Evolutionary conservation across 1,284 basidiomycete genomes (phyloP).

Genomic region (Xanthoconium separans): DNA sequence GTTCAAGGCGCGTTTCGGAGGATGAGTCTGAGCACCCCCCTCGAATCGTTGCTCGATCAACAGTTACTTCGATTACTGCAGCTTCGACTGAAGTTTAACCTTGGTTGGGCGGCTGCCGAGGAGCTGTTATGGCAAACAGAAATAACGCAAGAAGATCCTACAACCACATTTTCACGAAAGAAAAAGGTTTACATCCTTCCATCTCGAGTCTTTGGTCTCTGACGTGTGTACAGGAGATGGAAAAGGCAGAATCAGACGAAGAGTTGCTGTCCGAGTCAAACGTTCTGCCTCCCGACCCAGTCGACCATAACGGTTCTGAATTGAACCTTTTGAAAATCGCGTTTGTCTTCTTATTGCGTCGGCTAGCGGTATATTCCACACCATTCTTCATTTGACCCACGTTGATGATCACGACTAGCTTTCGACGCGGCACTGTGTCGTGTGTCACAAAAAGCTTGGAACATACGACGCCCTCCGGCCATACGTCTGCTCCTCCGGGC

Average conservation of each 20-base stretch:
- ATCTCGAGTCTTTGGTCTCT: background rate
- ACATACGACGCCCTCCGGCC: slow-evolving; percentile 61
- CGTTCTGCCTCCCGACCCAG: slow-evolving; percentile 53
- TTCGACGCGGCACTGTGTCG: slow-evolving; percentile 59
- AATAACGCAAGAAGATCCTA: slow-evolving; percentile 42
- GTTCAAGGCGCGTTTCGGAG: slow-evolving; percentile 40
- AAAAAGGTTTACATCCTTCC: slow-evolving; percentile 26
- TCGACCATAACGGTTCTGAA: slow-evolving; percentile 33
- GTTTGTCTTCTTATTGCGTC: slow-evolving; percentile 59
- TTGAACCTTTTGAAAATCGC: slow-evolving; percentile 58
- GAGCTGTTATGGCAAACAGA: slow-evolving; percentile 47
- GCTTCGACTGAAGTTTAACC: slow-evolving; percentile 45
- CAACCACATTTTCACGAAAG: slow-evolving; percentile 33
- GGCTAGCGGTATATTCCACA: slow-evolving; percentile 46
- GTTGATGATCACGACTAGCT: slow-evolving; percentile 37
- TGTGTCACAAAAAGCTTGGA: slow-evolving; percentile 57
- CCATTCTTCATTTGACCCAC: background rate
- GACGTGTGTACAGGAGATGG: slow-evolving; percentile 31
- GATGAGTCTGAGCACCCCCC: slow-evolving; percentile 58
- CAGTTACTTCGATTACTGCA: slow-evolving; percentile 52
- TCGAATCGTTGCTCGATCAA: slow-evolving; percentile 57
- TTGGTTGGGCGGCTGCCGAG: slow-evolving; percentile 68
- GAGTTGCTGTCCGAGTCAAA: slow-evolving; percentile 37
- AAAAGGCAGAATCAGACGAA: slow-evolving; percentile 48
- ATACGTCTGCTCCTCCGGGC: slow-evolving; percentile 58